Evolutionary conservation across 352 stramenopile species (phyloP).

Genomic region (Pythium apleroticum): DNA sequence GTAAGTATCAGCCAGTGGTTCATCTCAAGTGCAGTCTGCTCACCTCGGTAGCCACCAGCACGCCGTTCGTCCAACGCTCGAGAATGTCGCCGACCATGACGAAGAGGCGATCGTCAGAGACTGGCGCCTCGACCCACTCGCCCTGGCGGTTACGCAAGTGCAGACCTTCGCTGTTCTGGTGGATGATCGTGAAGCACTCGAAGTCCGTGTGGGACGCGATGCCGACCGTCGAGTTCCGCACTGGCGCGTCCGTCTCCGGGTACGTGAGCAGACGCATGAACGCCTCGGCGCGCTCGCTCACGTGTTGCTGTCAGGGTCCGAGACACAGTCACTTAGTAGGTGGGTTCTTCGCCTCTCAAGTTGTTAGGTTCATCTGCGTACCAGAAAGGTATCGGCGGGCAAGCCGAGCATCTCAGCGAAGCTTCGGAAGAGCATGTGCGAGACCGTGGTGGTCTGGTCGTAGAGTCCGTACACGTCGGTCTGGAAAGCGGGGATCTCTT

Average conservation of each 20-base stretch:
- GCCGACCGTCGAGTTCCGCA: slow-evolving; percentile 67
- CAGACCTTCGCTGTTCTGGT: slow-evolving; percentile 74
- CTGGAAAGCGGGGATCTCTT: slow-evolving; percentile 57
- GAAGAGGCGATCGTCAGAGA: slow-evolving; percentile 70
- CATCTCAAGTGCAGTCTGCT: background rate
- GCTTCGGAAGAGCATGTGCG: slow-evolving; percentile 61
- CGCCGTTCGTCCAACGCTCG: slow-evolving; percentile 81
- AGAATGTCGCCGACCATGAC: slow-evolving; percentile 82
- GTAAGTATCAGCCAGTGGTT: background rate
- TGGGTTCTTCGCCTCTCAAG: background rate
- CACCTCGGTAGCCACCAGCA: slow-evolving; percentile 72
- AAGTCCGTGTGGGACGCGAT: slow-evolving; percentile 86
- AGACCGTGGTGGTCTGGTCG: slow-evolving; percentile 68
- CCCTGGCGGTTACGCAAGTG: slow-evolving; percentile 63
- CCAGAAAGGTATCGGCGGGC: slow-evolving; percentile 57
- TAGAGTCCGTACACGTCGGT: slow-evolving; percentile 75
- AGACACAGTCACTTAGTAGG: background rate
- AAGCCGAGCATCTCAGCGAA: slow-evolving; percentile 83
- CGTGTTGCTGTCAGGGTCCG: slow-evolving; percentile 45
- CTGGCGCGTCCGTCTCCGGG: slow-evolving; percentile 41
- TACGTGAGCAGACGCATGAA: slow-evolving; percentile 83
- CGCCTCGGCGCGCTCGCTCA: slow-evolving; percentile 62
- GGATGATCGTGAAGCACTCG: slow-evolving; percentile 85
- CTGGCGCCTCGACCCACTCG: slow-evolving; percentile 68
- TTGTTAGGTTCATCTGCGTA: slow-evolving; percentile 14